Base-by-base conservation (phyloP, 2,329 filamentous ascomycete genomes). In the Apiospora hydei region DNA sequence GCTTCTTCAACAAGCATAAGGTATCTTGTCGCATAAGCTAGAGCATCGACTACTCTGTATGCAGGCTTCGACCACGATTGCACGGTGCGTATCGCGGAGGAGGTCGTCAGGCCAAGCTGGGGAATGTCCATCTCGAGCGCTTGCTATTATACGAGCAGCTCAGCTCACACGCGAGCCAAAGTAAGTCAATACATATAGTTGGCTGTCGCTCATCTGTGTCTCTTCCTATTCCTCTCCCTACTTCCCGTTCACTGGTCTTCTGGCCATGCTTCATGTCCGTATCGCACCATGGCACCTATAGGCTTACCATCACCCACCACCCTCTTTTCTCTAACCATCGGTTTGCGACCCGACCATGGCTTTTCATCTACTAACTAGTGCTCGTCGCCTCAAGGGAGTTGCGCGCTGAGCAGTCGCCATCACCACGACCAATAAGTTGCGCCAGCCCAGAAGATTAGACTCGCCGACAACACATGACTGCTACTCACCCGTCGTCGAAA, bases 61-160 rank as follows among this genome's bases (percentile, higher is more conserved):
- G 57, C 21, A 7, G 57, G 57, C 10, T 24, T 18, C 30, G 18
- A 51, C 5, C 57, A 38, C 57, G 34, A 41, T 21, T 13, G 14
- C 18, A n/a, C 8, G 41, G 30, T 64, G 57, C 34, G 30, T n/a
- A 64, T 21, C 21, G 34, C 57, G 57, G 57, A 64, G 57, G 57
- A 41, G 57, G 57, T 64, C 21, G 21, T 64, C 34, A 41, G 57
- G 57, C 57, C 57, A n/a, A 34, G 34, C 21, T 64, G 57, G 57
- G 57, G 34, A 64, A 64, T 64, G 57, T 34, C 57, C 21, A 64
- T 64, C 57, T 64, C 30, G 34, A 41, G 13, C 57, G 38, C 18
- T 51, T 64, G 30, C 8, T 34, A 64, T 14, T 64, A 41, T 64
- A 64, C 13, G 34, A 18, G 57, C 34, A 64, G 18, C 57, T n/a